Evolutionary conservation across 305 asterid genomes (phyloP).

Genomic region (Ilex paraguariensis): DNA sequence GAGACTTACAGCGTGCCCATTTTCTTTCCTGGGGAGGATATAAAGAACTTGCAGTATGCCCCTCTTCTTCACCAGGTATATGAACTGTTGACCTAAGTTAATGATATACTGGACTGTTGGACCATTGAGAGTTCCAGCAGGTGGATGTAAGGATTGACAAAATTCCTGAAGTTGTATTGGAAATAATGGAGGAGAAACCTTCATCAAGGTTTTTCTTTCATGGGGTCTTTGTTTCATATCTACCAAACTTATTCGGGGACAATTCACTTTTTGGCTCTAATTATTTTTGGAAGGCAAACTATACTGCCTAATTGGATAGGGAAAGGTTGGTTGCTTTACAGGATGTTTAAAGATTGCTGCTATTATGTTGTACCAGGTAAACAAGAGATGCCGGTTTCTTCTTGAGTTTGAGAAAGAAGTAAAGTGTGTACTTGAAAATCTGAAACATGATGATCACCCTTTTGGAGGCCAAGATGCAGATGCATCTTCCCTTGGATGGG

Average conservation of each 20-base stretch:
- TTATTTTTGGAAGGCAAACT: too few species aligned
- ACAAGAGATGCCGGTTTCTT: slow-evolving; percentile 92
- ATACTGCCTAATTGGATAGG: too few species aligned
- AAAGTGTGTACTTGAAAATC: slow-evolving; percentile 43
- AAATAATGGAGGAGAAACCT: too few species aligned
- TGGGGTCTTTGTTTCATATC: too few species aligned
- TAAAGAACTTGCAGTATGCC: slow-evolving; percentile 86
- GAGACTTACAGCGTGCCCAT: slow-evolving; percentile 72
- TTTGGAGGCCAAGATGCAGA: slow-evolving; percentile 73
- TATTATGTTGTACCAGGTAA: slow-evolving; percentile 43
- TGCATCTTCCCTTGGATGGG: slow-evolving; percentile 96
- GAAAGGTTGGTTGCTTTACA: too few species aligned
- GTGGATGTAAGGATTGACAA: too few species aligned
- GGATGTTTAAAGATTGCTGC: background rate
- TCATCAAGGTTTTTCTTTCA: too few species aligned
- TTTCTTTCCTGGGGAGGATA: slow-evolving; percentile 93
- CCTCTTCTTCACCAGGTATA: slow-evolving; percentile 93
- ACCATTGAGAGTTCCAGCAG: too few species aligned
- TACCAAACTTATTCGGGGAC: too few species aligned
- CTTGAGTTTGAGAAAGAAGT: slow-evolving; percentile 66
- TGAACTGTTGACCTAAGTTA: background rate
- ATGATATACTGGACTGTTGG: background rate
- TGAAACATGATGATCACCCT: slow-evolving; percentile 54
- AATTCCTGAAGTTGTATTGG: too few species aligned
- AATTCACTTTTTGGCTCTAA: too few species aligned